Conservation (phyloP, 352 stramenopile genomes). For the Phytophthora europaea region DNA sequence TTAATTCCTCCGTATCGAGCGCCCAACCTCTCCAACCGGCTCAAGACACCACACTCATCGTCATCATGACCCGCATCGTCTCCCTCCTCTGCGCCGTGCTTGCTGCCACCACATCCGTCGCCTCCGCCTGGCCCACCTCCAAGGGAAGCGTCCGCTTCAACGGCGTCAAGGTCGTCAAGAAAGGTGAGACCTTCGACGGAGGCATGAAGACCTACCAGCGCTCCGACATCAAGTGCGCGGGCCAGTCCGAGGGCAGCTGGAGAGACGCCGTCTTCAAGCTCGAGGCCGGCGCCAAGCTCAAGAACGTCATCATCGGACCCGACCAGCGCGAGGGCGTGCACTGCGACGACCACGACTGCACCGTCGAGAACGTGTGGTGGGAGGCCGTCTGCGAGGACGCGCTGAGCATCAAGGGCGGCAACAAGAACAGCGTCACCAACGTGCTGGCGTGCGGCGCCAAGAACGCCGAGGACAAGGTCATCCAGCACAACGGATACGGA, state of each 20-base stretch:
- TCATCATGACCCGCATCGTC: slow-evolving; percentile 18
- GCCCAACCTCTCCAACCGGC: not conserved
- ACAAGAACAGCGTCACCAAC: slow-evolving; percentile 43
- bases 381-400: slow-evolving; percentile 50
- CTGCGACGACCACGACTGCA: slow-evolving; percentile 39
- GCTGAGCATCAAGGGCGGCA: slow-evolving; percentile 50
- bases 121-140: slow-evolving; percentile 31
- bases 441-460: slow-evolving; percentile 34
- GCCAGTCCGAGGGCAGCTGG: slow-evolving; percentile 25
- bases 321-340: slow-evolving; percentile 42
- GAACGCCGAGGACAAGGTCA: slow-evolving; percentile 46
- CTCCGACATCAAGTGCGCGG: slow-evolving; percentile 48
- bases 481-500: slow-evolving; percentile 47
- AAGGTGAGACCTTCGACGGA: slow-evolving; percentile 50
- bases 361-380: slow-evolving; percentile 42
- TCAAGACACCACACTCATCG: not conserved
- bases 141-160: slow-evolving; percentile 30
- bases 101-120: slow-evolving; percentile 21
- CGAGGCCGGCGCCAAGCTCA: slow-evolving; percentile 40
- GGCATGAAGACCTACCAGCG: slow-evolving; percentile 69
- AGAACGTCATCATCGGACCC: slow-evolving; percentile 50
- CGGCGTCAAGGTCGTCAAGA: slow-evolving; percentile 46
- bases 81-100: slow-evolving; percentile 22
- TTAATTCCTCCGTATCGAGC: slow-evolving; percentile 27
- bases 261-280: slow-evolving; percentile 39